Conservation (phyloP, 129 eudicot species). For the Chrysanthemum lavandulifolium region DNA sequence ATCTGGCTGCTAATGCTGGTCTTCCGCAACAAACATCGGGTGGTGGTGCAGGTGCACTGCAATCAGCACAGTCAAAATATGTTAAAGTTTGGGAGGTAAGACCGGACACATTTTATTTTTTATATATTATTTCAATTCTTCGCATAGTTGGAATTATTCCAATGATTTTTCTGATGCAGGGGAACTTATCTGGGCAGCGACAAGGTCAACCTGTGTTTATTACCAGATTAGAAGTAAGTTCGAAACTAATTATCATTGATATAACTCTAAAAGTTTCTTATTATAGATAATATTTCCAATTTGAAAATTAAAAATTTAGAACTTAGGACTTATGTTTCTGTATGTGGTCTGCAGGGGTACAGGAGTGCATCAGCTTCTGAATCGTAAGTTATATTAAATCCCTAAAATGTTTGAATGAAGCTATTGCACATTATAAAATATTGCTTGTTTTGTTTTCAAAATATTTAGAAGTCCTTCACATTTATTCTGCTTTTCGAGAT, state of each 20-base stretch:
- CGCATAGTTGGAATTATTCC: conserved; percentile 1
- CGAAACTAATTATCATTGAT: neutral
- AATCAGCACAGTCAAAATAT: conserved; percentile 88
- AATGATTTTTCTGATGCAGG: conserved; percentile 45
- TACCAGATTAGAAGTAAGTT: conserved; percentile 88
- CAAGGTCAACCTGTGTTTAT: conserved; percentile 99
- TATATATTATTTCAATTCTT: neutral
- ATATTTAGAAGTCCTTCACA: neutral
- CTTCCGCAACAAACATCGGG: conserved; percentile 53
- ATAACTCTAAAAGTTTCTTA: neutral
- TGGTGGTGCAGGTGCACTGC: conserved; percentile 41
- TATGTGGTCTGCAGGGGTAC: conserved; percentile 63
- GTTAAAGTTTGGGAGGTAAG: conserved; percentile 98
- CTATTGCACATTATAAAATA: neutral
- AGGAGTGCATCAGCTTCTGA: conserved; percentile 94
- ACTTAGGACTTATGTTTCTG: conserved; percentile 22
- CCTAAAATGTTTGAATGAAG: conserved; percentile 8
- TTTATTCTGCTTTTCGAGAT: neutral
- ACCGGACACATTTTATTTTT: neutral
- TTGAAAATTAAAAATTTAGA: neutral
- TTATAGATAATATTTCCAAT: neutral
- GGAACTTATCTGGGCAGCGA: conserved; percentile 96
- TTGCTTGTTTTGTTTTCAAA: neutral
- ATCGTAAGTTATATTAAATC: conserved; percentile 57
- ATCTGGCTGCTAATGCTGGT: conserved; percentile 60